Percentiles rank a stretch among this genome's conserved stretches.
phyloP scores from a whole-genome alignment of 768 basidiomycete genomes.

The Tephrocybe rancida region DNA sequence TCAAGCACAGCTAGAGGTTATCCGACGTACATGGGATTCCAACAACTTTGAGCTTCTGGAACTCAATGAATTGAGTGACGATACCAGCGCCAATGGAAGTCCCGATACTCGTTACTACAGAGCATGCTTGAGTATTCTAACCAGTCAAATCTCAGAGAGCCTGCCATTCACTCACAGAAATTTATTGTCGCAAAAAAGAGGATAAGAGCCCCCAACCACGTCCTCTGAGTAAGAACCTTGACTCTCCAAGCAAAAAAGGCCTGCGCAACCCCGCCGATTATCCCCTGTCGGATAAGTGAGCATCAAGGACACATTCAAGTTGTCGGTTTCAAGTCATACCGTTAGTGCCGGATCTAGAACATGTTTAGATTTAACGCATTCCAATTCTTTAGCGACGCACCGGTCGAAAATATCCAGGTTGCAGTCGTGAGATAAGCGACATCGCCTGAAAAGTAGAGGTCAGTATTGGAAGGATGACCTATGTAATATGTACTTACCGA shows the following conservation, averaged over 20 bases:
- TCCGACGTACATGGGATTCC: constrained; percentile 19
- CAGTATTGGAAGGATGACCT: not conserved
- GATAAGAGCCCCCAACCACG: constrained; percentile 14
- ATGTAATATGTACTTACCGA: constrained; percentile 34
- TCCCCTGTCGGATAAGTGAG: constrained; percentile 5
- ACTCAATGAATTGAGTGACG: constrained; percentile 21
- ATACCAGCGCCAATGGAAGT: constrained; percentile 22
- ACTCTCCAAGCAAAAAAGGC: constrained; percentile 24
- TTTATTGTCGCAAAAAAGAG: constrained; percentile 7
- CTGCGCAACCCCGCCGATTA: constrained; percentile 17
- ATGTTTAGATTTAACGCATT: not conserved
- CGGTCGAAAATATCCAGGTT: constrained; percentile 15
- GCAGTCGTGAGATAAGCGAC: constrained; percentile 5
- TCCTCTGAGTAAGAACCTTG: constrained; percentile 22
- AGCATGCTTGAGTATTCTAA: not conserved
- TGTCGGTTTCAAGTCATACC: not conserved
- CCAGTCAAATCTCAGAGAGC: not conserved
- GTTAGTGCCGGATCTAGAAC: constrained; percentile 16
- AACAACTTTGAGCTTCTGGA: constrained; percentile 25
- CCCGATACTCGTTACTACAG: constrained; percentile 26
- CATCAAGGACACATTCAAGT: not conserved
- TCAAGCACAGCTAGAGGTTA: not conserved
- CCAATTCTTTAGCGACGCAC: not conserved
- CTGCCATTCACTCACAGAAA: constrained; percentile 17
- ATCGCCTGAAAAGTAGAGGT: not conserved